A percentile compares a stretch with the other conserved stretches of the same genome.
phyloP scores from a whole-genome alignment of 1,139 yeast genomes.

The Kazachstania sp. region DNA sequence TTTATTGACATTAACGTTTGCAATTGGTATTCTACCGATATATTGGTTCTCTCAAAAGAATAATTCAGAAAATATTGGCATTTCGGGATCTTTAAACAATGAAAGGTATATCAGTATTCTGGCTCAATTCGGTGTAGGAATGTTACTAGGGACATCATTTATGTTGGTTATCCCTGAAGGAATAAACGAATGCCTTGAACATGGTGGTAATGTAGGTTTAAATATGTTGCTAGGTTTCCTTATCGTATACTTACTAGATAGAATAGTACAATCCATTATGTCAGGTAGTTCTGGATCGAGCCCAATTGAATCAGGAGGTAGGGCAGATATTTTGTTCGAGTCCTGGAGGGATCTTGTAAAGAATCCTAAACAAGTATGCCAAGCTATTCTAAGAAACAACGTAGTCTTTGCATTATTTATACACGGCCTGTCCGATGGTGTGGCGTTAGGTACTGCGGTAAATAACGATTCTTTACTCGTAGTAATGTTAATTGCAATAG shows the following conservation, averaged over 20 bases:
- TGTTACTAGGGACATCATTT: constrained; percentile 48
- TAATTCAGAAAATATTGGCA: not conserved
- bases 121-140: constrained; percentile 48
- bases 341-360: constrained; percentile 15
- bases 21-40: not conserved
- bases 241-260: constrained; percentile 25
- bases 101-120: constrained; percentile 18
- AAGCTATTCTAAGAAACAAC: constrained; percentile 30
- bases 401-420: constrained; percentile 49
- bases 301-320: not conserved
- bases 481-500: constrained; percentile 43
- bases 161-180: constrained; percentile 57
- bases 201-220: constrained; percentile 29
- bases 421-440: constrained; percentile 57
- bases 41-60: not conserved
- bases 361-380: constrained; percentile 16
- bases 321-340: constrained; percentile 1
- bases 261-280: constrained; percentile 15
- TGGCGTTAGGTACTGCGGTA: constrained; percentile 51
- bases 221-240: constrained; percentile 28
- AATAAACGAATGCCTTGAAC: constrained; percentile 35
- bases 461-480: constrained; percentile 38
- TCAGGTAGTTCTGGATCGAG: not conserved
- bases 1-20: not conserved
- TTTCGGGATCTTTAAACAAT: constrained; percentile 13